These are phyloP conservation scores for Rhizoclosmatium globosum DNA, from an alignment of 192 early-diverging fungal genomes.

Conservation along the genomic window DNA sequence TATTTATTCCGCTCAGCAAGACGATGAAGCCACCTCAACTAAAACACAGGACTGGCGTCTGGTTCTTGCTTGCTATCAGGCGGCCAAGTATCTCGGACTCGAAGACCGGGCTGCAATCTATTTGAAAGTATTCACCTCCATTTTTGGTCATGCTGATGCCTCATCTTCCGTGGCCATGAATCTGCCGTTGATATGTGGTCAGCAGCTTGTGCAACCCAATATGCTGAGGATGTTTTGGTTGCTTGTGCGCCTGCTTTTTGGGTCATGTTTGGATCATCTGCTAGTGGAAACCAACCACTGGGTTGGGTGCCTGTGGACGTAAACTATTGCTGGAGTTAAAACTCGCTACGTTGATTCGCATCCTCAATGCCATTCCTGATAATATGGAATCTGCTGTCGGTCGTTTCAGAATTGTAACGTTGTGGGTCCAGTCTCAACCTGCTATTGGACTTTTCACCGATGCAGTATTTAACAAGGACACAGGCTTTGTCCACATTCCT, in stretches of 20 bases:
- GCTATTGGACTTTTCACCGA: neutral
- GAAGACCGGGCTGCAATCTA: conserved; percentile 27
- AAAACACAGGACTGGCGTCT: conserved; percentile 35
- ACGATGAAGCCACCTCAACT: conserved; percentile 36
- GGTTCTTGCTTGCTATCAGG: conserved; percentile 33
- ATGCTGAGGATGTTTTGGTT: conserved; percentile 18
- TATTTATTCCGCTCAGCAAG: conserved; percentile 34
- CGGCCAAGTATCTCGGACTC: neutral
- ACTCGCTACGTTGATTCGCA: conserved; percentile 18
- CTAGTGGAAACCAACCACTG: neutral
- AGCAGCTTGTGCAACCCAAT: neutral
- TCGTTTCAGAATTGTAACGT: conserved; percentile 24
- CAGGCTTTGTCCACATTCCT: neutral
- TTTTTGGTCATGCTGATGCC: conserved; percentile 5
- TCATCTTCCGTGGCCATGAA: neutral
- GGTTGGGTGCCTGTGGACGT: conserved; percentile 10
- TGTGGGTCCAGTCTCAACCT: conserved; percentile 15
- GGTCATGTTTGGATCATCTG: conserved; percentile 31
- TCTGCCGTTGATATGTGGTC: conserved; percentile 36
- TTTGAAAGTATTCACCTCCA: conserved; percentile 8
- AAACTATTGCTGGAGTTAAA: conserved; percentile 4
- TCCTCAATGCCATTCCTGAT: conserved; percentile 35
- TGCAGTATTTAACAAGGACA: neutral
- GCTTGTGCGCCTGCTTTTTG: conserved; percentile 33
- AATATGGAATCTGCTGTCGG: conserved; percentile 34